Percentiles rank a stretch among this genome's conserved stretches.
phyloP scores from a whole-genome alignment of 1,284 basidiomycete species.

The Schizophyllum commune region DNA sequence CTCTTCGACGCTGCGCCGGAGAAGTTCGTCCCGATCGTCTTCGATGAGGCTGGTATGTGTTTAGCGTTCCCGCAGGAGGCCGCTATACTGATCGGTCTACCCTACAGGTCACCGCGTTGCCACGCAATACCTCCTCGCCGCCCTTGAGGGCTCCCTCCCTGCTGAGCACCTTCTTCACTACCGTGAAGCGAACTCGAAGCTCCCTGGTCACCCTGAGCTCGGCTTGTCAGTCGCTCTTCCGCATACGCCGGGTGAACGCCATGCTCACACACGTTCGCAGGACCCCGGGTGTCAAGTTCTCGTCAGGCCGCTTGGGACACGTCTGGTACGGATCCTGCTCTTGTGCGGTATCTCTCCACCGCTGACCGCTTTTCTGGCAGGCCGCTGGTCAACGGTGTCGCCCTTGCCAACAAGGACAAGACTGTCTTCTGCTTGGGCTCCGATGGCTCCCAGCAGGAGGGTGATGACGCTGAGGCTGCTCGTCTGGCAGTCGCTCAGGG shows the following conservation, averaged over 20 bases:
- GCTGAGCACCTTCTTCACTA: constrained; percentile 75
- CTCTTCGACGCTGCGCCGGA: constrained; percentile 56
- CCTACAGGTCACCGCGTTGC: constrained; percentile 74
- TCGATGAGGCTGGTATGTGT: constrained; percentile 67
- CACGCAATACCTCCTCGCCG: constrained; percentile 76
- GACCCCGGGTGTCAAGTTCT: constrained; percentile 83
- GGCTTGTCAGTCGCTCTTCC: constrained; percentile 34
- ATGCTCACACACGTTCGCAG: background rate
- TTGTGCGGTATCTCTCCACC: background rate
- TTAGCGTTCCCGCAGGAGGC: background rate
- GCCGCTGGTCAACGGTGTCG: constrained; percentile 75
- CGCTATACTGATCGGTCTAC: background rate
- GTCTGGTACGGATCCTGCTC: constrained; percentile 46
- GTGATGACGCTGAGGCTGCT: constrained; percentile 83
- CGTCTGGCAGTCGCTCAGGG: constrained; percentile 74
- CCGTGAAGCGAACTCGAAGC: constrained; percentile 75
- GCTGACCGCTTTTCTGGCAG: constrained; percentile 16
- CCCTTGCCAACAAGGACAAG: constrained; percentile 70
- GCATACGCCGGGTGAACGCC: background rate
- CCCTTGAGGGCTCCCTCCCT: constrained; percentile 64
- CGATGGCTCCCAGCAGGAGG: constrained; percentile 84
- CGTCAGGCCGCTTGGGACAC: constrained; percentile 78
- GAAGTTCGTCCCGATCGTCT: constrained; percentile 57
- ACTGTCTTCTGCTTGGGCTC: constrained; percentile 77
- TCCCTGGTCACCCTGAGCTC: constrained; percentile 81